Base-by-base conservation (phyloP, 768 basidiomycete species). In the Suillus tomentosus region DNA sequence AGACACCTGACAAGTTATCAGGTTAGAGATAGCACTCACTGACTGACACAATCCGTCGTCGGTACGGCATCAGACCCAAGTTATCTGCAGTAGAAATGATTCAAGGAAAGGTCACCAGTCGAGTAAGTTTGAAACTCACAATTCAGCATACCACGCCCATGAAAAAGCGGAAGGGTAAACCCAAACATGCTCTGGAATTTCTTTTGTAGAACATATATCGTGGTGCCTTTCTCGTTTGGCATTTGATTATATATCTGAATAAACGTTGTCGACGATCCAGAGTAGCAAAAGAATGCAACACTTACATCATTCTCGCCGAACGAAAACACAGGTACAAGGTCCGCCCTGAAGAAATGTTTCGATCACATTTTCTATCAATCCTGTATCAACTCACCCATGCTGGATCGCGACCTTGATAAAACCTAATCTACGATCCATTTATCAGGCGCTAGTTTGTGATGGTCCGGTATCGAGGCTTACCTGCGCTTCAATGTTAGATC, bases 271-370 rank as follows among this genome's bases (percentile, higher is more conserved):
- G 47, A 31, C n/a, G 50, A 43, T 6, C 1, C 11, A 37, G 6
- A 55, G 42, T 14, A 56, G n/a, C 5, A 14, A 22, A 39, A 62
- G 27, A 60, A 57, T 22, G 17, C 37, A 47, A 14, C 54, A 82
- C 86, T 72, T 66, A 96, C 96, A 75, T 99, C 97, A 74, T 99
- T 99, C 80, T 99, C 97, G 14, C 97, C 97, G 70, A 99, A 99
- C 6, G 94, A 96, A 73, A 99, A 99, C 3, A 98, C 96, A 0
- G 97, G 97, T 0, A 99, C 97, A 13, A 99, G 81, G 71, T 96
- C 94, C 45, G 97, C 97, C 61, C 95, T 95, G 67, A 15, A 56
- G 27, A 61, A 15, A 43, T 65, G 40, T 51, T 64, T 62, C 31
- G 47, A 58, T 15, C 64, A 37, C 47, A 58, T 45, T 54, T 56